Base-by-base conservation (phyloP, 2,329 filamentous ascomycete species). In the Aureobasidium sp. region DNA sequence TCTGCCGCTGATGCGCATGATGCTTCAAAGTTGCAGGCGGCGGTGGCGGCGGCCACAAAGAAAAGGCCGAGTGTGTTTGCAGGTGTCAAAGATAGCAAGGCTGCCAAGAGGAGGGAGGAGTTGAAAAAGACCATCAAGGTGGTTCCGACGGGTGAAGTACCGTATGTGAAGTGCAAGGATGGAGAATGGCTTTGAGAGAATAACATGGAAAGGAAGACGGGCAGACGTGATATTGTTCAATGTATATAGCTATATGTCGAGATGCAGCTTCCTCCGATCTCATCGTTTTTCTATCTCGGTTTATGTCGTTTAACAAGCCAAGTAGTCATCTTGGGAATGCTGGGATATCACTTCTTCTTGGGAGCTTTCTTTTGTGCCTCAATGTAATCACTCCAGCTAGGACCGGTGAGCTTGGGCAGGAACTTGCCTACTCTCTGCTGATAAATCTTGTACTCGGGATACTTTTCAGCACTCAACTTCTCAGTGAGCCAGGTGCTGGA, bases 401-500 rank as follows among this genome's bases (percentile, higher is more conserved):
- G 58, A 12, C 62, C 60, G 30, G 61, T 57, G 7, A 67, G 42
- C 55, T 67, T 80, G 1, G 93, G 93, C 48, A 96, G 69, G 66
- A 96, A 95, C 68, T 82, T 89, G 57, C 86, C 86, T 3, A 97
- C 88, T 54, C 84, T 79, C 60, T 79, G 76, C 73, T 95, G 88
- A 66, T 98, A 98, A 25, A 86, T 75, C 59, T 76, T 76, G 69
- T 98, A 98, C 62, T 95, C 89, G 0, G 86, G 77, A 66, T 98
- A 98, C 68, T 97, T 98, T 51, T 77, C 74, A 3, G 82, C 71
- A 2, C 85, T 90, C 60, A 97, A 85, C 38, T 76, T 64, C 71
- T 98, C 93, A 0, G 93, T 97, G 35, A 98, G 78, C 74, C 80
- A 84, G 0, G 90, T 95, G 58, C 90, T 96, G 22, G 80, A 86